Evolutionary conservation across 2,329 filamentous ascomycete genomes (phyloP).

Genomic region (Cadophora malorum): DNA sequence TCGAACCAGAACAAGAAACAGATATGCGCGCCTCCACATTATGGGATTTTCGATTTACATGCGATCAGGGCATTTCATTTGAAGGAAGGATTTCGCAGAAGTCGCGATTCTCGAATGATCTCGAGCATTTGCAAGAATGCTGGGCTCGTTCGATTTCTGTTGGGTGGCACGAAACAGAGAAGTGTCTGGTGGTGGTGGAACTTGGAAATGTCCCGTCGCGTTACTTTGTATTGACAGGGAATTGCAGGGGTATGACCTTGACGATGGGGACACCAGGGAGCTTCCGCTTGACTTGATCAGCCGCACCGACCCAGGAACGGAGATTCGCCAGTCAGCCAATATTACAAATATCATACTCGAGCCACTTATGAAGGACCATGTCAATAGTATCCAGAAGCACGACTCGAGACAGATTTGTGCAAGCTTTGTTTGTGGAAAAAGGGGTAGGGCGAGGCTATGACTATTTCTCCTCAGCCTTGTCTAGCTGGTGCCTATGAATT

Average conservation of each 20-base stretch:
- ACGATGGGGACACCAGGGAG: not conserved
- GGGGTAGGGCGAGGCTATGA: conserved; percentile 3
- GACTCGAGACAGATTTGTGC: conserved; percentile 4
- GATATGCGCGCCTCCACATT: conserved; percentile 93
- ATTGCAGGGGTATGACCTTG: not conserved
- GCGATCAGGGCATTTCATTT: conserved; percentile 34
- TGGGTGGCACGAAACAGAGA: conserved; percentile 23
- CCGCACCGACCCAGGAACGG: conserved; percentile 10
- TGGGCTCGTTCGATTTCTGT: not conserved
- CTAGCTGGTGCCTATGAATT: conserved; percentile 8
- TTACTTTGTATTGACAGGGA: conserved; percentile 20
- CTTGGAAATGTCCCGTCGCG: conserved; percentile 16
- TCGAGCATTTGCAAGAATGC: conserved; percentile 14
- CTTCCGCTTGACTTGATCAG: conserved; percentile 15
- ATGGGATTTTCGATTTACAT: conserved; percentile 40
- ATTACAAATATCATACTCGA: not conserved
- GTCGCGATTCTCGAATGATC: conserved; percentile 27
- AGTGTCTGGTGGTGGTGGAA: conserved; percentile 12
- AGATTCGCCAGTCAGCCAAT: conserved; percentile 6
- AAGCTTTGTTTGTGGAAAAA: not conserved
- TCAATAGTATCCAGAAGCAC: not conserved
- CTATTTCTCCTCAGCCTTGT: not conserved
- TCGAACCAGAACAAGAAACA: conserved; percentile 83
- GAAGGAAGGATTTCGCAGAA: conserved; percentile 36
- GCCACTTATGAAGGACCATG: not conserved